Conservation (phyloP, 2,329 filamentous ascomycete species). For the Xylariaceae sp. region DNA sequence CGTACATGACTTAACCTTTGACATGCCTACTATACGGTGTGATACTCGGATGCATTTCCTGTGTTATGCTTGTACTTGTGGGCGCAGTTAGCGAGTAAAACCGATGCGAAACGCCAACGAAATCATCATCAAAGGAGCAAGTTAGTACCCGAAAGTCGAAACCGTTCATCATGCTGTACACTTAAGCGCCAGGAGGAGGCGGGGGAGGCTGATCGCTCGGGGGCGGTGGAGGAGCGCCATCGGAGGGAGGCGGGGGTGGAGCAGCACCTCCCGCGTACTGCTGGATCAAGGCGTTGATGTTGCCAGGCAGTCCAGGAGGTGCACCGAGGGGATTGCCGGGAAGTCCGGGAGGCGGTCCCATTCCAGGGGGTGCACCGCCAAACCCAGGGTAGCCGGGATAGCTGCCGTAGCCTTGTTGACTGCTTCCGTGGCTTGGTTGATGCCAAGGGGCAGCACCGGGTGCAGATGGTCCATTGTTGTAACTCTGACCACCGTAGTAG, state of each 20-base stretch:
- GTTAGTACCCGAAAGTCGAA: slow-evolving; percentile 25
- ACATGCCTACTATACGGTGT: background rate
- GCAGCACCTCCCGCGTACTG: slow-evolving; percentile 52
- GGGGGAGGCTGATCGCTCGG: slow-evolving; percentile 57
- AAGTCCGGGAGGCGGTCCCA: slow-evolving; percentile 42
- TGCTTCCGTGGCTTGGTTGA: slow-evolving; percentile 40
- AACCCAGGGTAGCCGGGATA: slow-evolving; percentile 47
- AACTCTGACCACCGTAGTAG: slow-evolving; percentile 42
- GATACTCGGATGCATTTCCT: slow-evolving; percentile 6
- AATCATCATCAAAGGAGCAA: slow-evolving; percentile 4
- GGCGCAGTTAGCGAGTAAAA: slow-evolving; percentile 17
- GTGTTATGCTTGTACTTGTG: slow-evolving; percentile 3
- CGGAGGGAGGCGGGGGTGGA: slow-evolving; percentile 55
- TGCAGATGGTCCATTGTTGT: slow-evolving; percentile 31
- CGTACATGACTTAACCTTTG: slow-evolving; percentile 1
- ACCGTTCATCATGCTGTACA: slow-evolving; percentile 17
- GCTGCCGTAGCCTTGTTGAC: slow-evolving; percentile 52
- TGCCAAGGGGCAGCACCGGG: slow-evolving; percentile 55
- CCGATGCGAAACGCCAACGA: slow-evolving; percentile 6
- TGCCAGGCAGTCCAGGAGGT: slow-evolving; percentile 50
- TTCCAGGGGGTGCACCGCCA: slow-evolving; percentile 47
- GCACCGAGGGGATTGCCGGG: slow-evolving; percentile 46
- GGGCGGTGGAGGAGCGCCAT: slow-evolving; percentile 55
- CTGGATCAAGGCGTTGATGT: slow-evolving; percentile 61
- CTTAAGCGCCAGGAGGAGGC: slow-evolving; percentile 47